Evolutionary conservation across 2,329 filamentous ascomycete species (phyloP).

Genomic region (Zelopaecilomyces penicillatus): DNA sequence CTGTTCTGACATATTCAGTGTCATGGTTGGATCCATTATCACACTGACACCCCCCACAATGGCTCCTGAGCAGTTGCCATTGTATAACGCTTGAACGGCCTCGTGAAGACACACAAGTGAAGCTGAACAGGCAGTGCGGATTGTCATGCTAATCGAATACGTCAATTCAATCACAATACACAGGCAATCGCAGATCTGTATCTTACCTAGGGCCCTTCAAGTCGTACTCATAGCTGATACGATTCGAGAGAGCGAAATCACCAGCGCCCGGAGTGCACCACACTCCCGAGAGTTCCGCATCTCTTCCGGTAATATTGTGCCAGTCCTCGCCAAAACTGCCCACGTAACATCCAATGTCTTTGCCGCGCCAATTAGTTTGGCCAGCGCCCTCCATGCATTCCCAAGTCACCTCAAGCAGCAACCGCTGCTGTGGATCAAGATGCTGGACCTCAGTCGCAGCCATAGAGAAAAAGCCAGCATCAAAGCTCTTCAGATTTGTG

Average conservation of each 20-base stretch:
- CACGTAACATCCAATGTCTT: conserved; percentile 20
- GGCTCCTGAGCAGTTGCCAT: conserved; percentile 24
- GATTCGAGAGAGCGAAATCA: conserved; percentile 22
- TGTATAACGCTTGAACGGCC: conserved; percentile 23
- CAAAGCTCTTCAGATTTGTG: conserved; percentile 16
- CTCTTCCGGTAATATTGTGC: conserved; percentile 11
- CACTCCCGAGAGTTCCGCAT: conserved; percentile 11
- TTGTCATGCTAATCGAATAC: conserved; percentile 26
- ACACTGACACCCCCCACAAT: conserved; percentile 22
- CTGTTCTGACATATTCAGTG: conserved; percentile 14
- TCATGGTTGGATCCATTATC: conserved; percentile 17
- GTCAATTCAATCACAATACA: neutral
- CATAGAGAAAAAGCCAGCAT: conserved; percentile 25
- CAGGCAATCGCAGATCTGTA: neutral
- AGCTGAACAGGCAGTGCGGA: conserved; percentile 40
- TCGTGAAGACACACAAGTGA: conserved; percentile 34
- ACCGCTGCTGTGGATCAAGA: conserved; percentile 23
- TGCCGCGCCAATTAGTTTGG: conserved; percentile 16
- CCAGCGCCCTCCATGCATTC: conserved; percentile 21
- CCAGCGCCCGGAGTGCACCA: conserved; percentile 17
- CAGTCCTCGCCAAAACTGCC: conserved; percentile 23
- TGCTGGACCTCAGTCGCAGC: conserved; percentile 16
- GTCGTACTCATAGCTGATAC: conserved; percentile 24
- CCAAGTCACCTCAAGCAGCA: conserved; percentile 19
- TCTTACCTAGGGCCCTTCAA: conserved; percentile 24